Base-by-base conservation (phyloP, 2,329 filamentous ascomycete species). In the Xylaria arbuscula region DNA sequence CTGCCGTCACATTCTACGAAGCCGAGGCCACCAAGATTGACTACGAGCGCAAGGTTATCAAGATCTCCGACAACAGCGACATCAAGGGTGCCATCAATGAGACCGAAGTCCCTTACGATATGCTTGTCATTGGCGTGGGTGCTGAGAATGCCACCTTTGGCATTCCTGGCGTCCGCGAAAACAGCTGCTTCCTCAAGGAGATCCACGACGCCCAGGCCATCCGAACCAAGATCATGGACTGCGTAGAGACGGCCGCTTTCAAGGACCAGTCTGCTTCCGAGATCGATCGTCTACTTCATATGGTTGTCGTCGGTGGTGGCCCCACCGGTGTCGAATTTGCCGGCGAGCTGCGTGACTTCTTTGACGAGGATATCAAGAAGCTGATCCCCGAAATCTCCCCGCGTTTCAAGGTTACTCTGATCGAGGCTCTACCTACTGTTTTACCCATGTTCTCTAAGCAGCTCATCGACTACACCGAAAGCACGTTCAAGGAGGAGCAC, bases 221-320 rank as follows among this genome's bases (percentile, higher is more conserved):
- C 80, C 93, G 96, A 79, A 98, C 95, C 87, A 94, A 93, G 83
- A 98, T 99, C 83, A 99, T 99, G 96, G 96, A 99, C 85, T 99
- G 96, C 81, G 94, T 97, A 75, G 96, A 99, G 85, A 98, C 95
- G 42, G 96, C 96, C 61, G 95, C 93, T 70, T 98, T 99, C 91
- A 98, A 98, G 88, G 95, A 94, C 79, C 96, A 99, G 84, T 86
- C 88, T 45, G 84, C 88, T 17, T 93, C 96, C 73, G 97, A 99
- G 83, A 86, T 97, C 79, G 91, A 97, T 85, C 93, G 96, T 74
- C 89, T 99, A 76, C 88, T 99, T 80, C 95, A 98, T 87, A 98
- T 98, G 94, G 96, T 99, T 64, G 95, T 94, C 54, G 92, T 94
- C 61, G 92, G 95, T 75, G 95, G 95, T 83, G 95, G 95, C 68